These are phyloP conservation scores for Bjerkandera adusta DNA, from an alignment of 1,284 basidiomycete species.

Conservation along the genomic window DNA sequence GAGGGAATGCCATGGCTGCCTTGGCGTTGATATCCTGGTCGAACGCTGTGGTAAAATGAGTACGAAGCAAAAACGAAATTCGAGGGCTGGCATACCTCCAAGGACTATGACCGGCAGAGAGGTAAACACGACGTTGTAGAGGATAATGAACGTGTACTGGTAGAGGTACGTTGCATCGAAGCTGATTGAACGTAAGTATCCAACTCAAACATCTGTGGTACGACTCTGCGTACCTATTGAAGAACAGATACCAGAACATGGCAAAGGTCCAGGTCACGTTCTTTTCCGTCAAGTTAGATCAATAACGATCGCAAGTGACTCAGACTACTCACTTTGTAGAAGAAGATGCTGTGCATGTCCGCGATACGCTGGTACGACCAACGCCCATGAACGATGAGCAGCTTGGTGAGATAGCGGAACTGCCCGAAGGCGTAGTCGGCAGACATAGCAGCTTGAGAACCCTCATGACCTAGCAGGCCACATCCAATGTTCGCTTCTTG, in stretches of 20 bases:
- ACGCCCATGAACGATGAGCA: constrained; percentile 92
- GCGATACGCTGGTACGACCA: constrained; percentile 97
- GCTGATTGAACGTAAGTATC: constrained; percentile 41
- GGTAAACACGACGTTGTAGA: constrained; percentile 93
- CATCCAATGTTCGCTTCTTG: constrained; percentile 98
- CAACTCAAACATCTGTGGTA: constrained; percentile 12
- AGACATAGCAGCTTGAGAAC: constrained; percentile 98
- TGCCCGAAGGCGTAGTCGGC: constrained; percentile 98
- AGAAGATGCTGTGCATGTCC: constrained; percentile 98
- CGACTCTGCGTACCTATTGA: constrained; percentile 61
- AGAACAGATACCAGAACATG: constrained; percentile 94
- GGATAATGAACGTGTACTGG: constrained; percentile 90
- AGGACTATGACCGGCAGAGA: constrained; percentile 90
- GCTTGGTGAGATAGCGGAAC: constrained; percentile 91
- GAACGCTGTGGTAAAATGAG: constrained; percentile 55
- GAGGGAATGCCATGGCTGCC: constrained; percentile 89
- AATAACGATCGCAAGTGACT: background rate
- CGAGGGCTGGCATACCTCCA: constrained; percentile 54
- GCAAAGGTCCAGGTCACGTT: constrained; percentile 91
- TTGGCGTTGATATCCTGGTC: constrained; percentile 95
- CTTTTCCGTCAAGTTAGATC: constrained; percentile 34
- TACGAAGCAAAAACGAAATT: background rate
- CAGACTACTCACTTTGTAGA: constrained; percentile 84
- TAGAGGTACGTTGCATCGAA: constrained; percentile 96
- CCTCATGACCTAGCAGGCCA: constrained; percentile 92